A percentile compares a stretch with the other conserved stretches of the same genome.
Evolutionary conservation across 139 green algal species (phyloP).

Genomic region (Spirogloea muscicola): DNA sequence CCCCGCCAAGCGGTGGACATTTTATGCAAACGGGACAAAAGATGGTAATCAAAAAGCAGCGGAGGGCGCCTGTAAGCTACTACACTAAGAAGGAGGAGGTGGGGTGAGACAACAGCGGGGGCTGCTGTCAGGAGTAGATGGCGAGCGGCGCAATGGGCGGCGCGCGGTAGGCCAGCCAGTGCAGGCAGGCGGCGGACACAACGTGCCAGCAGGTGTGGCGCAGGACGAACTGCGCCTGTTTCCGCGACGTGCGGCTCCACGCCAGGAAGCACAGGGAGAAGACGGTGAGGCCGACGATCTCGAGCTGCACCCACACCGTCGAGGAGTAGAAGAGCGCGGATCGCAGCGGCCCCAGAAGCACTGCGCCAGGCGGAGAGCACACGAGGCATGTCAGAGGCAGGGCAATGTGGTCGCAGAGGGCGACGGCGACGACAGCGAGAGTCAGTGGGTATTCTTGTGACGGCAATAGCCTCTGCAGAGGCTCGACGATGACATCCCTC

Average conservation of each 20-base stretch:
- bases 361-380: not conserved
- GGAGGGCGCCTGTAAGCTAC: too few species aligned
- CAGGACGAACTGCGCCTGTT: slow-evolving; percentile 1
- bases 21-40: too few species aligned
- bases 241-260: slow-evolving; percentile 7
- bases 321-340: not conserved
- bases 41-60: too few species aligned
- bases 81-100: too few species aligned
- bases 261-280: slow-evolving; percentile 12
- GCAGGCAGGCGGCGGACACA: not conserved
- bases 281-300: not conserved
- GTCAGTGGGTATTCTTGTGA: not conserved
- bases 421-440: not conserved
- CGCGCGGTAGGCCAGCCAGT: slow-evolving; percentile 6
- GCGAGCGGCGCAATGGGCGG: too few species aligned
- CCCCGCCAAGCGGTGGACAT: too few species aligned
- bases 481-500: not conserved
- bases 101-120: too few species aligned
- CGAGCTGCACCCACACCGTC: not conserved
- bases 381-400: not conserved
- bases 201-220: slow-evolving; percentile 19
- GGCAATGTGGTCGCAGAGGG: not conserved
- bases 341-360: slow-evolving; percentile 3
- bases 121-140: too few species aligned
- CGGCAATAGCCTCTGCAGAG: not conserved